Evolutionary conservation across 176 grass and related monocot species (phyloP), one percentile per base, ranked within the genome.

Genomic region (Lolium rigidum): DNA sequence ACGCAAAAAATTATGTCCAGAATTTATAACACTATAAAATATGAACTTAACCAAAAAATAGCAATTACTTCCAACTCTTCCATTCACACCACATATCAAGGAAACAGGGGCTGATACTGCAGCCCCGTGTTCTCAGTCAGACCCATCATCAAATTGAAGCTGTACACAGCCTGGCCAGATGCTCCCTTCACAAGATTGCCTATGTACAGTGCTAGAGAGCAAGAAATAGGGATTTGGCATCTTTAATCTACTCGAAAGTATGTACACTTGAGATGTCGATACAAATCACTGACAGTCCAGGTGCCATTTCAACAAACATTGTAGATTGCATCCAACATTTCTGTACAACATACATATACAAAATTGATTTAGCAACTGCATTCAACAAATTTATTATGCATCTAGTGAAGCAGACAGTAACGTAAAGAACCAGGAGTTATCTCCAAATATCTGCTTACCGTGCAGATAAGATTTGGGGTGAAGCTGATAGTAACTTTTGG

Each of bases 241-340:
- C 16, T 35, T 35, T 3, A 35, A 35, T 35, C 31, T 3, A 35
- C 31, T 35, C 2, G 31, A 35, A 35, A 35, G 31, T 38, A 99
- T 82, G 88, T 88, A 88, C 82, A 89, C 59, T 88, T 92, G 51
- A 99, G 88, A 79, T 92, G 88, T 73, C 90, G 81, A 88, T 94
- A 88, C 31, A 35, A 88, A 92, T 94, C 90, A 73, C 80, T 86
- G 65, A 44, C 51, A 86, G 86, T 94, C 37, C 97, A 88, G 90
- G 43, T 82, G 84, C 58, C 94, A 95, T 89, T 92, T 98, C 90
- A 41, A 95, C 90, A 76, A 91, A 92, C 49, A 98, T 91, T 48
- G 92, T 98, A 67, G 97, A 95, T 81, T 98, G 94, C 97, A 98
- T 98, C n/a, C 97, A 94, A 88, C 97, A 90, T 79, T 91, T 98